Conservation (phyloP, 371 early-diverging fungal genomes). For the Apophysomyces ossiformis region DNA sequence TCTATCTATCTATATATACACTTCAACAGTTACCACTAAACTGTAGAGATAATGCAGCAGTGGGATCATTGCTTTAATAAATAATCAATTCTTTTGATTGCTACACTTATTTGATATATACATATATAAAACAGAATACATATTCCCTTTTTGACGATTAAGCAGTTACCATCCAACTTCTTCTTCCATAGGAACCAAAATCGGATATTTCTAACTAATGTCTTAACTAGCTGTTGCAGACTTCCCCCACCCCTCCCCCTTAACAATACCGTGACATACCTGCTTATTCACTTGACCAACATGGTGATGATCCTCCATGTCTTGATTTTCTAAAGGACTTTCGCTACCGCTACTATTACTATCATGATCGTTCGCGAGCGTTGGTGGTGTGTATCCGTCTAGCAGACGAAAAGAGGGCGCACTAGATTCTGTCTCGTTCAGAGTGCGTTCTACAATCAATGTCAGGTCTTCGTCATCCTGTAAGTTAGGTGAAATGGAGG, state of each 20-base stretch:
- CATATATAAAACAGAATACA: no score
- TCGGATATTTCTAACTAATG: background rate
- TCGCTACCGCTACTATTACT: constrained; percentile 16
- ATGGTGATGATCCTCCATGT: constrained; percentile 1
- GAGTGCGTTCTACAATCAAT: constrained; percentile 10
- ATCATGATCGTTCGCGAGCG: constrained; percentile 1
- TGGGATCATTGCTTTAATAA: no score
- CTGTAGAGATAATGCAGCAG: no score
- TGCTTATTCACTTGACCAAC: constrained; percentile 7
- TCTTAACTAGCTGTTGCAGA: background rate
- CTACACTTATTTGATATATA: no score
- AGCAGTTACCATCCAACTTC: constrained; percentile 26
- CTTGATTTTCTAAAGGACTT: constrained; percentile 15
- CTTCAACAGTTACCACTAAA: no score
- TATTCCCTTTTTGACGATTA: no score
- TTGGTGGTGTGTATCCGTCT: constrained; percentile 37
- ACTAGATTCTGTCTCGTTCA: background rate
- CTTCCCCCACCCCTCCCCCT: background rate
- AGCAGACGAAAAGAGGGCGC: constrained; percentile 18
- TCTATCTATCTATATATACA: no score
- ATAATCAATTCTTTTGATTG: no score
- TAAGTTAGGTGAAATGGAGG: constrained; percentile 1
- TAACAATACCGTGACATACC: constrained; percentile 4
- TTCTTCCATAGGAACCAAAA: constrained; percentile 13
- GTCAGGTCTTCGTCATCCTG: constrained; percentile 15